phyloP scores from a whole-genome alignment of 1,284 basidiomycete species.

The Moniliella sp. region DNA sequence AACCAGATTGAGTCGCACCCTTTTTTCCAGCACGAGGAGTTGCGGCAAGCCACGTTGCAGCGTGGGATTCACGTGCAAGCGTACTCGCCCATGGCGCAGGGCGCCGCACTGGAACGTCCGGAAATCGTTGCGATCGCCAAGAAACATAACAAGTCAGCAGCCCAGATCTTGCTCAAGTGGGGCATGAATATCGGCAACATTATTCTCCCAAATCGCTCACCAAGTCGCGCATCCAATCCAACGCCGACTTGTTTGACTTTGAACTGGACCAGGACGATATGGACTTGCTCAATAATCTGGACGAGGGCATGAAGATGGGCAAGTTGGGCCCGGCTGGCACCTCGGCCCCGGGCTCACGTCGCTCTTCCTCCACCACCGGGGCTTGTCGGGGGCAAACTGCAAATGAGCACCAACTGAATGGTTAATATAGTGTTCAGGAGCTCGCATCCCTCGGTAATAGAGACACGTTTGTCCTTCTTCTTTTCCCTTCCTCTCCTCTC shows the following conservation, averaged over 20 bases:
- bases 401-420: constrained; percentile 9
- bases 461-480: no score
- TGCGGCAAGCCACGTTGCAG: constrained; percentile 21
- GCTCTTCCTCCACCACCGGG: constrained; percentile 17
- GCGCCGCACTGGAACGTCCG: constrained; percentile 23
- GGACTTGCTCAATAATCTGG: constrained; percentile 15
- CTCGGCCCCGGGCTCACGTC: constrained; percentile 21
- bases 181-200: constrained; percentile 41
- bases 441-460: no score
- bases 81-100: constrained; percentile 32
- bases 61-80: constrained; percentile 30
- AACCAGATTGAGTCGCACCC: constrained; percentile 33
- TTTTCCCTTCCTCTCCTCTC: no score
- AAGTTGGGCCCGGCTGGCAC: constrained; percentile 27
- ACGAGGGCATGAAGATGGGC: constrained; percentile 26
- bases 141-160: constrained; percentile 29
- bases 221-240: constrained; percentile 26
- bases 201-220: constrained; percentile 25
- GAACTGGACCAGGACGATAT: constrained; percentile 25
- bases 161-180: constrained; percentile 40
- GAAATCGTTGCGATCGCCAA: constrained; percentile 28
- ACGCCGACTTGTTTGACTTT: constrained; percentile 29
- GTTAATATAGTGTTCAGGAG: no score
- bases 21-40: constrained; percentile 31
- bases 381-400: constrained; percentile 21